A percentile compares a stretch with the other conserved stretches of the same genome.
These are phyloP conservation scores for Wilcoxina mikolae DNA, from an alignment of 495 filamentous ascomycete species.

Conservation along the genomic window DNA sequence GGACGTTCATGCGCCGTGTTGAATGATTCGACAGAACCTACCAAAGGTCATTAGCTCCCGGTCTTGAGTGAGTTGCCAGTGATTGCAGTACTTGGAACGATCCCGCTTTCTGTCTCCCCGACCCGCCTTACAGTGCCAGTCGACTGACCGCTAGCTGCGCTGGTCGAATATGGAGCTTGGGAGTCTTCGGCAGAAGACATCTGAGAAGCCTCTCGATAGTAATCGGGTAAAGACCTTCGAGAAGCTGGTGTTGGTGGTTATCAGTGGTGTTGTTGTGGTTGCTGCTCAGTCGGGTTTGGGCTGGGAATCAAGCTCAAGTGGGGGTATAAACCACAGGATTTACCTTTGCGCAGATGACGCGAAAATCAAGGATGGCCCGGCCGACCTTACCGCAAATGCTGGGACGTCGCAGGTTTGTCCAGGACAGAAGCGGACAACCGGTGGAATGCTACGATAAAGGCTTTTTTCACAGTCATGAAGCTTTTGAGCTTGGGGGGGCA, in stretches of 20 bases:
- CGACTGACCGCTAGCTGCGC: slow-evolving; percentile 22
- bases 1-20: slow-evolving; percentile 18
- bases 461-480: too few species aligned
- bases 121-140: slow-evolving; percentile 22
- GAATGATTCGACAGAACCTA: slow-evolving; percentile 24
- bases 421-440: too few species aligned
- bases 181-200: not conserved
- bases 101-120: slow-evolving; percentile 11
- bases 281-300: too few species aligned
- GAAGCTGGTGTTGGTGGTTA: not conserved
- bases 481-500: too few species aligned
- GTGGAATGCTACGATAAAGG: too few species aligned
- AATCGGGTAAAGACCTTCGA: not conserved
- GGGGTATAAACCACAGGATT: too few species aligned
- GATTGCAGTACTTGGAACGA: slow-evolving; percentile 19
- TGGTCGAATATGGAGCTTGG: slow-evolving; percentile 16
- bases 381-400: too few species aligned
- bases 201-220: not conserved
- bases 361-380: too few species aligned
- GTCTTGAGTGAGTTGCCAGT: not conserved
- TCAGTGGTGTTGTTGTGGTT: too few species aligned
- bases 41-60: not conserved
- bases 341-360: too few species aligned
- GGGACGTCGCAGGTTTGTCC: too few species aligned
- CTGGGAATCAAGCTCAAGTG: too few species aligned